These are phyloP conservation scores for Rhizopus delemar DNA, from an alignment of 371 early-diverging fungal genomes.

Conservation along the genomic window DNA sequence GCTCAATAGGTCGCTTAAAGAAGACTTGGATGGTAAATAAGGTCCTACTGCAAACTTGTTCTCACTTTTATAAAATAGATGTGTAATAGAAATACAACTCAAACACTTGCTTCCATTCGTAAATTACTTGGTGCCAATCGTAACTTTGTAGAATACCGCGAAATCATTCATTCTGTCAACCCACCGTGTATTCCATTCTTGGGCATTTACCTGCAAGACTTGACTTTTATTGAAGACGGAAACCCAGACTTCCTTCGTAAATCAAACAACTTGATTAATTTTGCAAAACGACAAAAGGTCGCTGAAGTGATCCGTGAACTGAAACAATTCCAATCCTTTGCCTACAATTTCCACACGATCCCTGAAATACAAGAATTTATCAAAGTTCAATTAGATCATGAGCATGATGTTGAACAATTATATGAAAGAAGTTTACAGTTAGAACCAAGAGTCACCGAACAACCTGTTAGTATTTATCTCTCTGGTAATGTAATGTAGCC, in stretches of 20 bases:
- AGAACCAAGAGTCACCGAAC: constrained; percentile 56
- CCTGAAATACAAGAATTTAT: constrained; percentile 81
- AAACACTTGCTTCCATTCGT: constrained; percentile 46
- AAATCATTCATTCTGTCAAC: constrained; percentile 77
- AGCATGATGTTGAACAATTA: constrained; percentile 61
- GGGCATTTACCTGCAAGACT: constrained; percentile 83
- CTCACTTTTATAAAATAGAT: constrained; percentile 16
- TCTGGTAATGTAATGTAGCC: background rate
- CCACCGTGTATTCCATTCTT: constrained; percentile 93
- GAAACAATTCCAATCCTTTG: constrained; percentile 83
- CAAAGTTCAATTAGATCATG: constrained; percentile 54
- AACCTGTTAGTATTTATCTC: background rate
- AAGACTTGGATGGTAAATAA: constrained; percentile 76
- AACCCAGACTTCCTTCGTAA: constrained; percentile 74
- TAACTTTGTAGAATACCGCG: constrained; percentile 85
- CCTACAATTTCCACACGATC: constrained; percentile 74
- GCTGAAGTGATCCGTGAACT: constrained; percentile 88
- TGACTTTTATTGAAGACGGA: constrained; percentile 93
- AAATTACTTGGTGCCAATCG: constrained; percentile 76
- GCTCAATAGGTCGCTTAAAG: constrained; percentile 81
- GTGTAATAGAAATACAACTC: constrained; percentile 42
- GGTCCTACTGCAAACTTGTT: too few species aligned
- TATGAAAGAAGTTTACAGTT: constrained; percentile 66
- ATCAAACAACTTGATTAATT: constrained; percentile 76
- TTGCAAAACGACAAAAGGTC: constrained; percentile 81